These are phyloP conservation scores for Aechmea fasciata DNA, from an alignment of 176 grass and related monocot species.

Conservation along the genomic window DNA sequence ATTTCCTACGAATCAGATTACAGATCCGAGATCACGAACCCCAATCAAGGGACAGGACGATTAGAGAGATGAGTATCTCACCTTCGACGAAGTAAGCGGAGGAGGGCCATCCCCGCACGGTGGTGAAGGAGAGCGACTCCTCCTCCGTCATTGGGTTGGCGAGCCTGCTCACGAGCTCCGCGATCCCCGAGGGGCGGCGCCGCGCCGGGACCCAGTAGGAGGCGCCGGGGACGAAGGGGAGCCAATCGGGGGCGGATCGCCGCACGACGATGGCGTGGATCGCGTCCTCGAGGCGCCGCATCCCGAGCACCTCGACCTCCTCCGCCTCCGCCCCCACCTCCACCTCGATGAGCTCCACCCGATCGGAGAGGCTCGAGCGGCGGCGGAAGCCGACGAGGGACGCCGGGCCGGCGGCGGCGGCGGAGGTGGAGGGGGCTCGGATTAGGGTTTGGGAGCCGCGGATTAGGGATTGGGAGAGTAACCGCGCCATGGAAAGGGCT, in stretches of 20 bases:
- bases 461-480: conserved; percentile 46
- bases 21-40: background rate
- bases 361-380: conserved; percentile 22
- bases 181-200: conserved; percentile 32
- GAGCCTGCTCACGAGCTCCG: conserved; percentile 29
- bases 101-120: conserved; percentile 47
- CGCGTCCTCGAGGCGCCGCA: conserved; percentile 62
- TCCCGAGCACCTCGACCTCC: conserved; percentile 37
- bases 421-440: background rate
- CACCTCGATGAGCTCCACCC: conserved; percentile 65
- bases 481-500: conserved; percentile 38
- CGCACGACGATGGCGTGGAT: conserved; percentile 59
- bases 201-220: conserved; percentile 86
- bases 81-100: conserved; percentile 59
- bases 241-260: conserved; percentile 69
- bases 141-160: conserved; percentile 46
- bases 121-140: conserved; percentile 49
- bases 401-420: too few relatives aligned
- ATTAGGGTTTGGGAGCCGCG: conserved; percentile 14
- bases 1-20: background rate
- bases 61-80: conserved; percentile 20
- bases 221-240: conserved; percentile 72
- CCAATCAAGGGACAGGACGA: background rate
- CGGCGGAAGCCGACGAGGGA: conserved; percentile 19
- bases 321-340: conserved; percentile 33